These are phyloP conservation scores for Cercospora sp. DNA, from an alignment of 2,329 filamentous ascomycete species.

Conservation along the genomic window DNA sequence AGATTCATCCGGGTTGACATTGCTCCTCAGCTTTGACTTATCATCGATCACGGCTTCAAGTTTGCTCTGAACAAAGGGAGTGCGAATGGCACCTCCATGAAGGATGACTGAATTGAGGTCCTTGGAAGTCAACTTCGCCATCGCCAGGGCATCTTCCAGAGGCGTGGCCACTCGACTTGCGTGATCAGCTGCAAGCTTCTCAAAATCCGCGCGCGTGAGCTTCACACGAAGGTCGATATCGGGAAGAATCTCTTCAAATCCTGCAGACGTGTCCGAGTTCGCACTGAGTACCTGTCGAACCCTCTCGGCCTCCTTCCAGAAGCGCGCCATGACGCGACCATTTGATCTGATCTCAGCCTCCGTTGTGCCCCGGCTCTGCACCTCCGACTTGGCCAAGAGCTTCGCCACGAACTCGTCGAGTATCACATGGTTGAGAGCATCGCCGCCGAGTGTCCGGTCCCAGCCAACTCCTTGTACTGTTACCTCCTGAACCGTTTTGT, in stretches of 20 bases:
- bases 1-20: constrained; percentile 95
- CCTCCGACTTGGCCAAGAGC: constrained; percentile 66
- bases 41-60: constrained; percentile 74
- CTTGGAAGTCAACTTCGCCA: constrained; percentile 68
- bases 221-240: constrained; percentile 94
- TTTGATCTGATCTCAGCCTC: constrained; percentile 67
- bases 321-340: constrained; percentile 80
- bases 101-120: constrained; percentile 90
- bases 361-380: constrained; percentile 64
- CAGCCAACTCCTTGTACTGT: constrained; percentile 81
- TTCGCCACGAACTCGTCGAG: constrained; percentile 83
- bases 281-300: constrained; percentile 88
- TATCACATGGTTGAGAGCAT: constrained; percentile 83
- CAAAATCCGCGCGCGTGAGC: constrained; percentile 75
- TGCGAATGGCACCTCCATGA: constrained; percentile 85
- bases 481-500: constrained; percentile 97
- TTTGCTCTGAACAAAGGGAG: constrained; percentile 88
- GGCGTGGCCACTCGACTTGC: constrained; percentile 67
- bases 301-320: constrained; percentile 90
- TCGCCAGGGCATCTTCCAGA: constrained; percentile 71
- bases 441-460: constrained; percentile 87
- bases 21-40: constrained; percentile 79
- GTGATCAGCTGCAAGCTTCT: constrained; percentile 70
- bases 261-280: constrained; percentile 76
- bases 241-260: constrained; percentile 86